phyloP scores from a whole-genome alignment of 2,329 filamentous ascomycete genomes.

The Cladosporium sp. region DNA sequence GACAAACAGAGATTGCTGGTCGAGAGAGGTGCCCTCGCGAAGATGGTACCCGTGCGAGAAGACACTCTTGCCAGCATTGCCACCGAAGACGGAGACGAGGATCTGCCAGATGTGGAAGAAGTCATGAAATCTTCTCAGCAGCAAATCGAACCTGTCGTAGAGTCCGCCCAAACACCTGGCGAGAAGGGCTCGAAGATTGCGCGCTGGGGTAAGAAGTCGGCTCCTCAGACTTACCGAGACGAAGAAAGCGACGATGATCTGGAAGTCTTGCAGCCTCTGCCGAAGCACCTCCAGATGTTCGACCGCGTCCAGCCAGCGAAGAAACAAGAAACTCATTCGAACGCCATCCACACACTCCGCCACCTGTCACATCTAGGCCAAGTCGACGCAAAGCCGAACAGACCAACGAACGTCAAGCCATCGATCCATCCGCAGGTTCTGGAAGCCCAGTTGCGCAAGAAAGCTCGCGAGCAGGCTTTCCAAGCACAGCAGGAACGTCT shows the following conservation, averaged over 20 bases:
- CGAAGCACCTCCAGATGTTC: slow-evolving; percentile 33
- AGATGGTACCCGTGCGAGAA: slow-evolving; percentile 32
- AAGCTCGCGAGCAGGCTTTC: slow-evolving; percentile 77
- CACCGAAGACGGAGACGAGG: slow-evolving; percentile 27
- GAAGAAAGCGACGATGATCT: slow-evolving; percentile 53
- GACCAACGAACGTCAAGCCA: slow-evolving; percentile 60
- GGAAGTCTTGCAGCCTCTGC: slow-evolving; percentile 57
- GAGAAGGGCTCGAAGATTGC: slow-evolving; percentile 31
- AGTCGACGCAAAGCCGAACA: slow-evolving; percentile 50
- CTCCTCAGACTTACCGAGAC: slow-evolving; percentile 43
- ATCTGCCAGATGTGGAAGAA: slow-evolving; percentile 31
- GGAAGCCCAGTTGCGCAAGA: slow-evolving; percentile 65
- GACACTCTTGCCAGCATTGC: slow-evolving; percentile 30
- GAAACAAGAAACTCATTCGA: slow-evolving; percentile 29
- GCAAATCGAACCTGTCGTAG: background rate
- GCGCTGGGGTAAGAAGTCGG: slow-evolving; percentile 36
- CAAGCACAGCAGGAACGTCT: slow-evolving; percentile 75
- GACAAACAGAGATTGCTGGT: slow-evolving; percentile 37
- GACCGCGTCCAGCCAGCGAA: slow-evolving; percentile 39
- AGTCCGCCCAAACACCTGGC: background rate
- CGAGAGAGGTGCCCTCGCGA: slow-evolving; percentile 35
- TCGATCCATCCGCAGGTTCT: slow-evolving; percentile 71
- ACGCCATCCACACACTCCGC: slow-evolving; percentile 36
- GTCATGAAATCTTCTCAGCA: slow-evolving; percentile 32
- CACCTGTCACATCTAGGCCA: slow-evolving; percentile 37